Evolutionary conservation across 106 monocot species (phyloP), one percentile per base, ranked within the genome.

Genomic region (Iris macrosiphon): DNA sequence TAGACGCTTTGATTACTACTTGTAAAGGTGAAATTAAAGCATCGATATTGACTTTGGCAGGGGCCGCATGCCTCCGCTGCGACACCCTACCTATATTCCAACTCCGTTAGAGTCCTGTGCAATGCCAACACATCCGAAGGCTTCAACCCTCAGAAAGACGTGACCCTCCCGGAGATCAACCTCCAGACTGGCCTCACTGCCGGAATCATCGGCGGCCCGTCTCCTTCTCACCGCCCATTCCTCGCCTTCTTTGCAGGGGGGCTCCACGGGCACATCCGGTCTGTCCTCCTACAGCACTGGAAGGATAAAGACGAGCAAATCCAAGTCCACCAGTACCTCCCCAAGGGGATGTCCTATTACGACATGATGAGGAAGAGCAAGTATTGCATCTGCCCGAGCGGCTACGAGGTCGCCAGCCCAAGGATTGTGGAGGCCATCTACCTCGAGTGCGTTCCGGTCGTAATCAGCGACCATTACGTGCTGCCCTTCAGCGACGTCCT

Each of bases 231-330:
- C 6, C 85, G 89, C 13, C 74, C 76, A 0, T 61, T 72, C 52
- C 82, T 96, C 4, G 96, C 96, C 19, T 96, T 96, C 67, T 96
- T 89, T 35, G 89, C 95, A 0, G 96, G 96, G 0, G 79, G 96
- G 0, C 4, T 79, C 41, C 96, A 96, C 17, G 89, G 89, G 0
- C 77, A 82, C 1, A 79, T 96, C 59, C 64, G 96, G 23, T 85
- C 89, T 0, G 7, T 86, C 30, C 71, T 96, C 1, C 44, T 90
- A 0, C 3, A 83, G 6, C 85, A 83, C 38, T 96, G 96, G 95
- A 74, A 83, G 60, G 71, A 59, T 26, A 79, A 71, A 15, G 89
- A 90, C 32, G 25, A 57, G 2, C 76, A 75, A 6, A 38, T 96
- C 16, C 79, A 78, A 31, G 82, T 96, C n/a, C 64, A 70, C 42